Evolutionary conservation across 108 stramenopile genomes (phyloP).

Genomic region (Ochromonas danica): DNA sequence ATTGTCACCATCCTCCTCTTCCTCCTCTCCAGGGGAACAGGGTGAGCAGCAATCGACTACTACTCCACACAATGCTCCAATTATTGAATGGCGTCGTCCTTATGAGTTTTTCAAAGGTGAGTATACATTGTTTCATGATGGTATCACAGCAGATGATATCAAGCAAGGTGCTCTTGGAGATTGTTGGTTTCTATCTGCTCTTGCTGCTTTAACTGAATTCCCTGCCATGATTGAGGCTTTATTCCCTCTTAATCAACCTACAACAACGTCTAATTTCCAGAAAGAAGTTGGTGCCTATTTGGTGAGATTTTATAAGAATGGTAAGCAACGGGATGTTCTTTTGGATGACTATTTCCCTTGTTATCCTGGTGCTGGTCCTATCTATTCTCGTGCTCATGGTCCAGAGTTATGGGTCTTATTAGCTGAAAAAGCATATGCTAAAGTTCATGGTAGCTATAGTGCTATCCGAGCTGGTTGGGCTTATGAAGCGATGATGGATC

Average conservation of each 20-base stretch:
- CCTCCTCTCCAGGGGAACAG: neutral
- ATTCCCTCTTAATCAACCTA: slow-evolving; percentile 6
- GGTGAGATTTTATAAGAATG: slow-evolving; percentile 50
- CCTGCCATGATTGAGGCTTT: slow-evolving; percentile 17
- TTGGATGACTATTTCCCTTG: slow-evolving; percentile 52
- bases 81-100: slow-evolving; percentile 24
- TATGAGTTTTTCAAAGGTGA: neutral
- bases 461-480: slow-evolving; percentile 42
- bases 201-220: slow-evolving; percentile 33
- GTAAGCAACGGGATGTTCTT: slow-evolving; percentile 42
- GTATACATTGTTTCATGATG: neutral
- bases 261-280: neutral
- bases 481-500: slow-evolving; percentile 44
- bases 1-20: neutral
- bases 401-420: slow-evolving; percentile 54
- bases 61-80: too few relatives aligned
- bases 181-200: slow-evolving; percentile 43
- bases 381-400: neutral
- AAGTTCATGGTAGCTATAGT: slow-evolving; percentile 41
- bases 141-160: slow-evolving; percentile 10
- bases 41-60: neutral
- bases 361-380: slow-evolving; percentile 21
- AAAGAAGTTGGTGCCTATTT: slow-evolving; percentile 44
- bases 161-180: slow-evolving; percentile 30
- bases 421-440: slow-evolving; percentile 54